Evolutionary conservation across 768 basidiomycete genomes (phyloP), one percentile per base, ranked within the genome.

Genomic region (Kwoniella newhampshirensis): DNA sequence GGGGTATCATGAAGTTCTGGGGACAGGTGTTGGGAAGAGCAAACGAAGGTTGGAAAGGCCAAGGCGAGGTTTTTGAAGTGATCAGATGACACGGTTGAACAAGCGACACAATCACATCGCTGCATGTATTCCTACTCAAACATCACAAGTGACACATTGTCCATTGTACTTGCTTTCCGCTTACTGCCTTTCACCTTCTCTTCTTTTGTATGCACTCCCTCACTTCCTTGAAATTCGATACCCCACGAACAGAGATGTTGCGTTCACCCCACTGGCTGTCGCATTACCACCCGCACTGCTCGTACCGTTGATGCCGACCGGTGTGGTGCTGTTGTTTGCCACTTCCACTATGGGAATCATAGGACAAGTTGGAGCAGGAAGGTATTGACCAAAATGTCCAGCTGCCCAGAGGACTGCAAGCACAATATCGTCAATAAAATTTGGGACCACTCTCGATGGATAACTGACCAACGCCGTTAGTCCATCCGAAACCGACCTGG

Each of bases 401-500:
- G 71, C 75, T 11, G 66, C 54, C 67, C 71, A 70, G 6, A 76
- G 67, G 25, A 69, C 69, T 64, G 26, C 30, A 7, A 41, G 18
- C 1, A 30, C 28, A n/a, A 32, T 0, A 32, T 15, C 30, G 28
- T 12, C 47, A 35, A 49, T 17, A 28, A 18, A 28, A 30, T 18
- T 18, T 7, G 48, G 32, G 17, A 50, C 32, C 9, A 30, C 23
- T 32, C 20, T 1, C 23, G 37, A 12, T n/a, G 25, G 2, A 12
- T n/a, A 8, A 65, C 67, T 63, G 25, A 68, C 67, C 64, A 39
- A 76, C 75, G 51, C 75, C 75, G 63, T 76, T 76, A 4, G 75
- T 73, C 75, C 75, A 58, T n/a, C 73, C 68, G 32, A 67, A 63
- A 55, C 78, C 60, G 51, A 82, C 84, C 77, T 91, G 88, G 3